These are phyloP conservation scores for Diaporthe longicolla DNA, from an alignment of 2,329 filamentous ascomycete genomes.

Conservation along the genomic window DNA sequence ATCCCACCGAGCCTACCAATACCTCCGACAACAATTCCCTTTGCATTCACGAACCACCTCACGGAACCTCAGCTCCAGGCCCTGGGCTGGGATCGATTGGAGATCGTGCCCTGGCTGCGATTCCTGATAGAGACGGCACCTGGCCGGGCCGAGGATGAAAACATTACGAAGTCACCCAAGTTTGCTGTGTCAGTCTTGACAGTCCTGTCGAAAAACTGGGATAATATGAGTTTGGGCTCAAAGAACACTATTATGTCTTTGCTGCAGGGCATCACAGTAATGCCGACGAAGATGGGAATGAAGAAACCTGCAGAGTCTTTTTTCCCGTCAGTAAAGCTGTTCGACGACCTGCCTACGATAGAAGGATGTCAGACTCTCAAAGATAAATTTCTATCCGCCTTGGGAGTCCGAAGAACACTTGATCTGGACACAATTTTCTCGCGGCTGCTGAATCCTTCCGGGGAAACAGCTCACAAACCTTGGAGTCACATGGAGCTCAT, in stretches of 20 bases:
- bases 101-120: slow-evolving; percentile 86
- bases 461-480: slow-evolving; percentile 68
- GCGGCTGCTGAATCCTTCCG: slow-evolving; percentile 77
- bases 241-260: slow-evolving; percentile 76
- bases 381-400: slow-evolving; percentile 85
- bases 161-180: slow-evolving; percentile 77
- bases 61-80: slow-evolving; percentile 78
- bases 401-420: slow-evolving; percentile 95
- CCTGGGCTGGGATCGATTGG: slow-evolving; percentile 88
- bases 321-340: slow-evolving; percentile 93
- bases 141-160: slow-evolving; percentile 72
- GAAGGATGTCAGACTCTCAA: slow-evolving; percentile 84
- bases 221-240: slow-evolving; percentile 76
- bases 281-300: slow-evolving; percentile 95
- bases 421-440: slow-evolving; percentile 95
- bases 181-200: slow-evolving; percentile 85
- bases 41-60: slow-evolving; percentile 83
- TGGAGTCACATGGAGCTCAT: slow-evolving; percentile 97
- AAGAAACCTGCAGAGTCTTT: slow-evolving; percentile 87
- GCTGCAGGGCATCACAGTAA: slow-evolving; percentile 78
- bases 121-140: slow-evolving; percentile 81
- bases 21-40: slow-evolving; percentile 86
- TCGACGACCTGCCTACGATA: slow-evolving; percentile 91
- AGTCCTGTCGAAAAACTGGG: slow-evolving; percentile 91
- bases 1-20: slow-evolving; percentile 87